phyloP scores from a whole-genome alignment of 2,329 filamentous ascomycete species.

The Stenocarpella maydis region DNA sequence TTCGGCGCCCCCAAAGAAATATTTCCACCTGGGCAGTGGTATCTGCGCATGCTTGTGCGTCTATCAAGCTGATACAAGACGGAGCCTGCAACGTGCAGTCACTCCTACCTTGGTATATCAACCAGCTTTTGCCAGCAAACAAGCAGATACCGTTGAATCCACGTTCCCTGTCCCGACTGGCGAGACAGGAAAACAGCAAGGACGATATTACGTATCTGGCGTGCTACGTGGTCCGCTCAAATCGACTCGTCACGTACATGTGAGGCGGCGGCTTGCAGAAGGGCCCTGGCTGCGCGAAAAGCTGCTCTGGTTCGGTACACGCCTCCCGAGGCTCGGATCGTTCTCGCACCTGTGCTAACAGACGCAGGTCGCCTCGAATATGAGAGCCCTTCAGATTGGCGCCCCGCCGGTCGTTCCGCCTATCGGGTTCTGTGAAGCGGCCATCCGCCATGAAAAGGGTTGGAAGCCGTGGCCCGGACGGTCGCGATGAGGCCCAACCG shows the following conservation, averaged over 20 bases:
- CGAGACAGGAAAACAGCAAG: not conserved
- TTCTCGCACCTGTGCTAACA: conserved; percentile 29
- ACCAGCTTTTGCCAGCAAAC: not conserved
- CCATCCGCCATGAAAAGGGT: not conserved
- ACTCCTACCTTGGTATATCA: not conserved
- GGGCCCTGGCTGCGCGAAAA: conserved; percentile 22
- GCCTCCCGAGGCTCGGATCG: conserved; percentile 11
- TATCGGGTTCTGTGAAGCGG: conserved; percentile 3
- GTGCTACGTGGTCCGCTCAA: conserved; percentile 4
- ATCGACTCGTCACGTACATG: conserved; percentile 17
- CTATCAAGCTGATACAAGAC: not conserved
- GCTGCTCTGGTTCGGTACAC: conserved; percentile 15
- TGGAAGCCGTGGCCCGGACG: not conserved
- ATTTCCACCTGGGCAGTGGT: not conserved
- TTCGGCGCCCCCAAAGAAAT: not conserved
- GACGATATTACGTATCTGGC: conserved; percentile 1
- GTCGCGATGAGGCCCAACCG: not conserved
- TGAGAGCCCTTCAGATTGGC: conserved; percentile 26
- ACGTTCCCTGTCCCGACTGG: not conserved
- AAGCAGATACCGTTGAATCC: not conserved
- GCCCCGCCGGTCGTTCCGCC: conserved; percentile 17
- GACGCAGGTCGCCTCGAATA: conserved; percentile 33
- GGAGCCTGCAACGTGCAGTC: not conserved
- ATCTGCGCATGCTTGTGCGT: not conserved
- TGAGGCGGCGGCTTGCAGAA: conserved; percentile 18